Evolutionary conservation across 148 eudicot genomes (phyloP), one percentile per base, ranked within the genome.

Genomic region (Nyssa sinensis): DNA sequence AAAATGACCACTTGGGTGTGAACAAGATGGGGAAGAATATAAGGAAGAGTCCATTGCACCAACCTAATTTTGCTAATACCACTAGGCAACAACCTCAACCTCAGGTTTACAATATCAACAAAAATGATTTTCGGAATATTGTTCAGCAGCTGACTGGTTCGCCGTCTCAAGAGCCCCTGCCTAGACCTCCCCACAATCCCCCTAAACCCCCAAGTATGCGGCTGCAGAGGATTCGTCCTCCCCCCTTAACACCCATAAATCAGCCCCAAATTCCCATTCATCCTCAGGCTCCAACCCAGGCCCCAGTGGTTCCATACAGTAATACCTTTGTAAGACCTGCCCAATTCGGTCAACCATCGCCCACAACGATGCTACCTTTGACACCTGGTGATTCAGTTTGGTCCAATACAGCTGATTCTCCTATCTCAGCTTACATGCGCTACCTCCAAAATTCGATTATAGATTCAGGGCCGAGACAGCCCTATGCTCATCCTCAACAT

Each of bases 61-160:
- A 92, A 51, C 92, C 96, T 13, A 90, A 79, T 84, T 87, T 87
- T 70, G 76, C 66, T 28, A 82, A 65, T 35, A 44, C 85, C 2
- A 81, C 81, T 41, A 84, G 87, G 78, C 90, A 79, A 79, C 93
- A 81, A 59, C 82, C 93, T 30, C 97, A 90, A 27, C 98, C 97
- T 19, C 97, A 92, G 53, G 96, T 95, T 25, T 95, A 92, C 83
- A 95, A 90, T 58, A 92, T 95, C 67, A 92, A 93, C 73, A 95
- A 95, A 85, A 95, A 81, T 62, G 97, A 95, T 79, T 95, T 95
- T 71, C 84, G 98, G 61, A 88, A 88, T 80, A 79, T 95, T 59
- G 98, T 95, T 83, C 98, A 95, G 76, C 92, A 88, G 66, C 79
- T 92, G 24, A 95, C 98, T 0, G 98, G 98, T 21, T 95, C 98